Conservation (phyloP, 495 filamentous ascomycete genomes). For the Cenococcum geophilum region DNA sequence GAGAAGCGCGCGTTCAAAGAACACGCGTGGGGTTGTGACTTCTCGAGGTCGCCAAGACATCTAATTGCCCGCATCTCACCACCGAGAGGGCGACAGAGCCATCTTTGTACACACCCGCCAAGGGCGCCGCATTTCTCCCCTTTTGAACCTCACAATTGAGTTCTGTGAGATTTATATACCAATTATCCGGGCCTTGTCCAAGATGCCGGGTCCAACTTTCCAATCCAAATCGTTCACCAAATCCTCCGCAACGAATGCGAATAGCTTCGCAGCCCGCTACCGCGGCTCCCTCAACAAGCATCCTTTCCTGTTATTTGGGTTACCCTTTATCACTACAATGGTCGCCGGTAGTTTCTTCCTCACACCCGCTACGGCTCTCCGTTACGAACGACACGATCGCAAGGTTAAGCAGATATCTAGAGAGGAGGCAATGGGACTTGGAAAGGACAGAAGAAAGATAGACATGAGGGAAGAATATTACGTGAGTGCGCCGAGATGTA, state of each 20-base stretch:
- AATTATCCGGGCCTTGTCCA: slow-evolving; percentile 3
- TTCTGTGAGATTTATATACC: too few species aligned
- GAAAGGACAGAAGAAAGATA: slow-evolving; percentile 61
- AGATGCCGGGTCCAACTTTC: slow-evolving; percentile 61
- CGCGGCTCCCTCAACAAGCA: slow-evolving; percentile 60
- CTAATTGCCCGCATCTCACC: not conserved
- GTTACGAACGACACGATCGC: slow-evolving; percentile 88
- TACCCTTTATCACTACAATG: slow-evolving; percentile 90
- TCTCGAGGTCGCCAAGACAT: not conserved
- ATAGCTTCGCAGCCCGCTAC: slow-evolving; percentile 70
- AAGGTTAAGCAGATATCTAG: slow-evolving; percentile 73
- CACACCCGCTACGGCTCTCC: slow-evolving; percentile 83
- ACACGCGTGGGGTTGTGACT: not conserved
- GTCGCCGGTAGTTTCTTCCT: slow-evolving; percentile 93
- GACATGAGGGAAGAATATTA: slow-evolving; percentile 92
- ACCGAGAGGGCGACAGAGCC: not conserved
- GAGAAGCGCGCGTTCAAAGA: not conserved
- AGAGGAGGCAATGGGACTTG: slow-evolving; percentile 79
- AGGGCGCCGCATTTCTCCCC: too few species aligned
- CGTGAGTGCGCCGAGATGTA: slow-evolving; percentile 48
- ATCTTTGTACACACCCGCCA: too few species aligned
- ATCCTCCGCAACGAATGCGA: slow-evolving; percentile 46
- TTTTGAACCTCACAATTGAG: too few species aligned
- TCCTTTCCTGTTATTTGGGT: slow-evolving; percentile 88
- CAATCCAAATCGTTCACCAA: slow-evolving; percentile 61